These are phyloP conservation scores for Xylogone sp. DNA, from an alignment of 2,329 filamentous ascomycete species.

Conservation along the genomic window DNA sequence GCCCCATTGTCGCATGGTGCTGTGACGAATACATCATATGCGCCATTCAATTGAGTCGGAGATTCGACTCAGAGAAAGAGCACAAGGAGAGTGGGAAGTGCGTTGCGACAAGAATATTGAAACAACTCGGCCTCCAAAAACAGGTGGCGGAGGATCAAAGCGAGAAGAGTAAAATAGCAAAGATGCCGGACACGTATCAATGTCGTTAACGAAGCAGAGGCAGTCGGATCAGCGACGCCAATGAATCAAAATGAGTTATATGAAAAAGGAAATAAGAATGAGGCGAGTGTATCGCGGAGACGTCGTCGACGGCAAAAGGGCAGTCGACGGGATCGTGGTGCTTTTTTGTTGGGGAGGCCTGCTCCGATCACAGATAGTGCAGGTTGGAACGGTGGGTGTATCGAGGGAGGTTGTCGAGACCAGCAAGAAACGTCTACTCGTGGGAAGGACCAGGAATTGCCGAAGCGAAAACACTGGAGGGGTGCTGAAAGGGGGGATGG, in stretches of 20 bases:
- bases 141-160: neutral
- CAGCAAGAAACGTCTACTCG: constrained; percentile 29
- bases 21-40: constrained; percentile 62
- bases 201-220: constrained; percentile 10
- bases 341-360: constrained; percentile 21
- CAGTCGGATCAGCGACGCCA: constrained; percentile 19
- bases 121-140: constrained; percentile 21
- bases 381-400: constrained; percentile 28
- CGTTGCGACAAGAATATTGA: constrained; percentile 18
- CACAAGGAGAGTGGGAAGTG: constrained; percentile 11
- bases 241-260: constrained; percentile 23
- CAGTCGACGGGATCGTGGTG: constrained; percentile 11
- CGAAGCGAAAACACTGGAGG: constrained; percentile 7
- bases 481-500: constrained; percentile 6
- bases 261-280: constrained; percentile 17
- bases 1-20: constrained; percentile 82
- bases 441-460: constrained; percentile 6
- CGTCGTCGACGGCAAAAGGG: constrained; percentile 10
- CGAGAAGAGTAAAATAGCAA: neutral
- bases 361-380: constrained; percentile 29
- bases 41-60: constrained; percentile 29
- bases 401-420: constrained; percentile 29
- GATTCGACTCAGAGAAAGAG: constrained; percentile 13
- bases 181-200: neutral
- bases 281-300: constrained; percentile 3